Evolutionary conservation across 2,329 filamentous ascomycete genomes (phyloP).

Genomic region (Pseudogymnoascus sp.): DNA sequence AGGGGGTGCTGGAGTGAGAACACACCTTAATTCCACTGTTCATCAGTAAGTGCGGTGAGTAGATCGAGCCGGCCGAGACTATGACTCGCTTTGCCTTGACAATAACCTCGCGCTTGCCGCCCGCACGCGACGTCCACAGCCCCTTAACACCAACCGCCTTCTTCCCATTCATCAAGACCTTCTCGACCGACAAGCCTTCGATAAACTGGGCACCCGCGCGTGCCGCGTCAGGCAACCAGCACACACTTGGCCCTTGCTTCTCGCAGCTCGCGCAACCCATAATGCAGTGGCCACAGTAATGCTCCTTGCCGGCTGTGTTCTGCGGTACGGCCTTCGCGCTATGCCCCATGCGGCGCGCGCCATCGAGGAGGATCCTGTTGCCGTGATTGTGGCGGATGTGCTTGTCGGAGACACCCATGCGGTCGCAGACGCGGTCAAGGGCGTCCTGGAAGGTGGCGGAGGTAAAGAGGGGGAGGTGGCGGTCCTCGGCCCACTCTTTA

Average conservation of each 20-base stretch:
- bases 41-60: slow-evolving; percentile 67
- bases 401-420: slow-evolving; percentile 66
- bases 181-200: slow-evolving; percentile 70
- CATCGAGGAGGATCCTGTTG: slow-evolving; percentile 68
- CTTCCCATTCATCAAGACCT: slow-evolving; percentile 58
- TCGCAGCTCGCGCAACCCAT: slow-evolving; percentile 57
- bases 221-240: slow-evolving; percentile 73
- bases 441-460: slow-evolving; percentile 68
- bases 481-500: slow-evolving; percentile 66
- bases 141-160: slow-evolving; percentile 66
- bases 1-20: neutral
- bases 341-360: slow-evolving; percentile 66
- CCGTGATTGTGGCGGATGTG: slow-evolving; percentile 64
- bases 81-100: slow-evolving; percentile 77
- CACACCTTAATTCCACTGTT: slow-evolving; percentile 66
- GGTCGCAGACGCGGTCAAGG: slow-evolving; percentile 68
- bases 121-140: slow-evolving; percentile 61
- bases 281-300: slow-evolving; percentile 64
- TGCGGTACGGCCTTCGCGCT: slow-evolving; percentile 63
- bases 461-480: slow-evolving; percentile 65
- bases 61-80: slow-evolving; percentile 67
- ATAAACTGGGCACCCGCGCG: slow-evolving; percentile 71
- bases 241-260: slow-evolving; percentile 72
- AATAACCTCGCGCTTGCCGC: slow-evolving; percentile 55
- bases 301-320: slow-evolving; percentile 66